Evolutionary conservation across 441 rosid genomes (phyloP).

Genomic region (Populus hybrid): DNA sequence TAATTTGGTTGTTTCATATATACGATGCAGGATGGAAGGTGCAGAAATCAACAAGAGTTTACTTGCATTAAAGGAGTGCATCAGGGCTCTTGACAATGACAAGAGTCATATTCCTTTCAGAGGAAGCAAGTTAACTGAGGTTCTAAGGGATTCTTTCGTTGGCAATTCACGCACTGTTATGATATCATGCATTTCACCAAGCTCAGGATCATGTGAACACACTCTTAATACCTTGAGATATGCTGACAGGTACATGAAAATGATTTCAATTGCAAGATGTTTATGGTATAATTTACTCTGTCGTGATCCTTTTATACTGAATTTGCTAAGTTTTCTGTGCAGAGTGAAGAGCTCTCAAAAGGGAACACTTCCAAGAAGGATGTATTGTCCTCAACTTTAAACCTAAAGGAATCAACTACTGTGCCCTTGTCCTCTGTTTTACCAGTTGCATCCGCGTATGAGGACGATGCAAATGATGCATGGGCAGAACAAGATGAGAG

Average conservation of each 20-base stretch:
- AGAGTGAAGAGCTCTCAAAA: slow-evolving; percentile 98
- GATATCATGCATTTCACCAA: slow-evolving; percentile 98
- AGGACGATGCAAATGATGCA: slow-evolving; percentile 62
- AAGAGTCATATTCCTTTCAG: slow-evolving; percentile 98
- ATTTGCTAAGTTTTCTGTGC: slow-evolving; percentile 12
- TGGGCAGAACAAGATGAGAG: slow-evolving; percentile 74
- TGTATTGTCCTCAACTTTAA: slow-evolving; percentile 59
- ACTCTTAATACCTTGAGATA: slow-evolving; percentile 95
- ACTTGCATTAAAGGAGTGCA: slow-evolving; percentile 96
- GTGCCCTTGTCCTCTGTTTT: slow-evolving; percentile 59
- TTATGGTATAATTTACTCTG: not conserved
- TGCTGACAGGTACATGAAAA: slow-evolving; percentile 74
- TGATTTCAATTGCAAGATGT: slow-evolving; percentile 1
- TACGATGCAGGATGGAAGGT: slow-evolving; percentile 83
- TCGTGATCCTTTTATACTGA: not conserved
- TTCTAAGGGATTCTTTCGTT: slow-evolving; percentile 90
- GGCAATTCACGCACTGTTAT: slow-evolving; percentile 99
- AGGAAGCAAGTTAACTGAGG: slow-evolving; percentile 97
- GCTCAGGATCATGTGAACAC: slow-evolving; percentile 98
- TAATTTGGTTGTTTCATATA: slow-evolving; percentile 13
- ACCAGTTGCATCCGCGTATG: slow-evolving; percentile 52
- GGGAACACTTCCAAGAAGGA: slow-evolving; percentile 89
- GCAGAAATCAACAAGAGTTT: slow-evolving; percentile 30
- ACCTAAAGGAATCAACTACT: slow-evolving; percentile 70
- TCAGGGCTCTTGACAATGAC: slow-evolving; percentile 98